Evolutionary conservation across 345 rosid genomes (phyloP).

Genomic region (Gossypium bickii): DNA sequence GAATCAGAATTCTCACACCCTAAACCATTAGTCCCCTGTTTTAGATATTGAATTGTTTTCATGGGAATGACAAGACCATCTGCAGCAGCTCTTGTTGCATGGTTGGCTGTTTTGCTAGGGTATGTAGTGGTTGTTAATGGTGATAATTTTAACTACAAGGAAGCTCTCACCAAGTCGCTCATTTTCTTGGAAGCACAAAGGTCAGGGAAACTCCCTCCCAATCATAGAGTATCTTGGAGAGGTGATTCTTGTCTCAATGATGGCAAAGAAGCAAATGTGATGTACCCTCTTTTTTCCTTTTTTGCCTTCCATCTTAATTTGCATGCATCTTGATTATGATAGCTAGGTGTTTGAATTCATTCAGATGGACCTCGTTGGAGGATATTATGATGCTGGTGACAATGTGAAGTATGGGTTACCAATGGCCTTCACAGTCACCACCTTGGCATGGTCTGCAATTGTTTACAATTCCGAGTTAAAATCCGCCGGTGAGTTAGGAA

Average conservation of each 20-base stretch:
- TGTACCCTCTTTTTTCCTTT: conserved; percentile 20
- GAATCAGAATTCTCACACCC: not conserved
- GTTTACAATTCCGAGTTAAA: conserved; percentile 43
- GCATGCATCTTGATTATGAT: not conserved
- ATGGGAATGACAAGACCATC: conserved; percentile 28
- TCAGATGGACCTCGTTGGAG: conserved; percentile 74
- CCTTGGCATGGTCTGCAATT: conserved; percentile 72
- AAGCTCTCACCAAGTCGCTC: conserved; percentile 64
- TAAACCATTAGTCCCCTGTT: not conserved
- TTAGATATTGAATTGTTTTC: conserved; percentile 1
- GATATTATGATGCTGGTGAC: conserved; percentile 93
- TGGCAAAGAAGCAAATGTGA: conserved; percentile 66
- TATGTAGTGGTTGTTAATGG: conserved; percentile 35
- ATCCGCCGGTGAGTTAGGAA: conserved; percentile 47
- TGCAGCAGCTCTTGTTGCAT: conserved; percentile 25
- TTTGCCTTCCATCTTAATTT: not conserved
- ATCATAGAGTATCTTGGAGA: conserved; percentile 67
- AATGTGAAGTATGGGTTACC: conserved; percentile 86
- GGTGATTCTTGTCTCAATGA: conserved; percentile 86
- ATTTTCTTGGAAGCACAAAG: conserved; percentile 88
- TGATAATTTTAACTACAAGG: conserved; percentile 47
- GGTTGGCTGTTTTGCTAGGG: conserved; percentile 40
- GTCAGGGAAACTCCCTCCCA: conserved; percentile 77
- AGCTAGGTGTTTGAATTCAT: not conserved
- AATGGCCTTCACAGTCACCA: conserved; percentile 85